A percentile compares a stretch with the other conserved stretches of the same genome.
Evolutionary conservation across 164 flowering plant genomes (phyloP).

Genomic region (Protea cynaroides): DNA sequence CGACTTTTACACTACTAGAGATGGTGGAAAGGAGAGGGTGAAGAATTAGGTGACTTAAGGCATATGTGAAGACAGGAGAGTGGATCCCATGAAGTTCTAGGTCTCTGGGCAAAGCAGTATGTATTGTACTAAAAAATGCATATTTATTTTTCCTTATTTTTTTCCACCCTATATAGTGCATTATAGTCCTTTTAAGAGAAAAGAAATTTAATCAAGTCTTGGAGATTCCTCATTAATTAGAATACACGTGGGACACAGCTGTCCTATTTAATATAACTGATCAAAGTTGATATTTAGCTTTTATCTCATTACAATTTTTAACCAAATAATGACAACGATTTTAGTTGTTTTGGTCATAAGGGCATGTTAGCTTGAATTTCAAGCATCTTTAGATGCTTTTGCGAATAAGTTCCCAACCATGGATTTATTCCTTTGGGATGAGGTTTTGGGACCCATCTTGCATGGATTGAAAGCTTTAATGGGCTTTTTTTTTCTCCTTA

Average conservation of each 20-base stretch:
- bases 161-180: background rate
- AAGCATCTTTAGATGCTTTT: slow-evolving; percentile 48
- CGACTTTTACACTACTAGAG: too few relatives aligned
- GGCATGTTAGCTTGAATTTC: slow-evolving; percentile 51
- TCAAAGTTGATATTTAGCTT: slow-evolving; percentile 15
- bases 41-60: too few relatives aligned
- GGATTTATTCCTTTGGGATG: slow-evolving; percentile 48
- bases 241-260: background rate
- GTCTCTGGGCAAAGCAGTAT: too few relatives aligned
- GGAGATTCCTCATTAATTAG: slow-evolving; percentile 26
- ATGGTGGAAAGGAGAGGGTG: too few relatives aligned
- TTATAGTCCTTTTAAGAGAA: background rate
- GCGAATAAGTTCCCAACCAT: slow-evolving; percentile 36
- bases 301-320: slow-evolving; percentile 6
- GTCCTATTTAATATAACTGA: background rate
- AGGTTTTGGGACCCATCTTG: slow-evolving; percentile 30
- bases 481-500: background rate
- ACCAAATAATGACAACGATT: background rate
- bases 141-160: background rate
- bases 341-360: slow-evolving; percentile 23
- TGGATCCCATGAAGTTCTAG: too few relatives aligned
- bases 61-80: too few relatives aligned
- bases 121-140: background rate
- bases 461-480: background rate
- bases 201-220: slow-evolving; percentile 8